Evolutionary conservation across 2,329 filamentous ascomycete genomes (phyloP), one percentile per base, ranked within the genome.

Genomic region (Aureobasidium vineae): DNA sequence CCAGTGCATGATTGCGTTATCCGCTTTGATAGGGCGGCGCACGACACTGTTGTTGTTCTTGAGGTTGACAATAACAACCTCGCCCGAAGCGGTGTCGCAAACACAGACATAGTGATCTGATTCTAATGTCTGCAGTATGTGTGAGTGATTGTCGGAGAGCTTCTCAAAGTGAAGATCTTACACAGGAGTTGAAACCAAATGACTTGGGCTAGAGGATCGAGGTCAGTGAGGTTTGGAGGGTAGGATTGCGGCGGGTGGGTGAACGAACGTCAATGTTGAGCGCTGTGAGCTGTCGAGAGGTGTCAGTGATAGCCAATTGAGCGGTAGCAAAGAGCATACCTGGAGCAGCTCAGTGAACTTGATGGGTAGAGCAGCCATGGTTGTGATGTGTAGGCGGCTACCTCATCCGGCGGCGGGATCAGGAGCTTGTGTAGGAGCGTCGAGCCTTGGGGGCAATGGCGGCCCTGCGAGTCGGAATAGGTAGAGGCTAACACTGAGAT

Each of bases 1-100:
- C 91, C 92, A 97, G 86, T 99, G 95, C 95, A 99, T 98, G 78
- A 99, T 97, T 74, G 96, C 95, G 86, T 93, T 98, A 82, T 99
- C 95, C 75, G 95, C 95, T 84, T 97, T 98, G 84, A 99, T 99
- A 57, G 94, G 92, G 77, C 94, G 88, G 75, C 91, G 90, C 73
- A 92, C 95, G 78, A 97, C 88, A 83, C 95, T 94, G 86, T 97
- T 97, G 82, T 88, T 88, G 81, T 97, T 96, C 81, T 98, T 97
- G 77, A 99, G 89, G 80, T 99, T 91, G 81, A 99, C 84, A 78
- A 99, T 99, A 80, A 99, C 90, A 71, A 99, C 94, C 81, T 97
- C 93, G 71, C 93, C 91, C 73, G 91, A 89, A 71, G 92, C 86
- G 71, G 88, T 86, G 74, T 92, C 90, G 79, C 95, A 90, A 76